Conservation (phyloP, 148 eudicot genomes). For the Polygonum aviculare region DNA sequence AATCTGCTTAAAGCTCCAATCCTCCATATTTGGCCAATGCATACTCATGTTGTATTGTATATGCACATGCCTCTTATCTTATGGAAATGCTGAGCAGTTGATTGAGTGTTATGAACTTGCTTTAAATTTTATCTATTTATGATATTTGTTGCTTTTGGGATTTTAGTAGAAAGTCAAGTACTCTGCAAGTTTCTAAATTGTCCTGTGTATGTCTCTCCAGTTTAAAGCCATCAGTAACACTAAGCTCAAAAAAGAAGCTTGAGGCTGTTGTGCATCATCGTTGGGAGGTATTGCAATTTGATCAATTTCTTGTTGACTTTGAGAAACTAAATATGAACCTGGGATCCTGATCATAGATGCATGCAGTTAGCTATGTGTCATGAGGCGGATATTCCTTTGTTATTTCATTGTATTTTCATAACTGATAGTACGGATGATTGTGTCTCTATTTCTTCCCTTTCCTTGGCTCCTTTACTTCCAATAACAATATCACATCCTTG, state of each 20-base stretch:
- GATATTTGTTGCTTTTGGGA: neutral
- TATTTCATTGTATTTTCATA: neutral
- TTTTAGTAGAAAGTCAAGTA: neutral
- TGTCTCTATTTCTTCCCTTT: neutral
- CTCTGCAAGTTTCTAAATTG: neutral
- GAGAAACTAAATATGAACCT: neutral
- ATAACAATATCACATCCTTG: neutral
- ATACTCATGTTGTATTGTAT: neutral
- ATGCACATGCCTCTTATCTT: neutral
- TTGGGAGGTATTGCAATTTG: constrained; percentile 50
- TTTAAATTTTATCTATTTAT: neutral
- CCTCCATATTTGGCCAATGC: neutral
- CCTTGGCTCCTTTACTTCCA: neutral
- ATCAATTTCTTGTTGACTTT: neutral
- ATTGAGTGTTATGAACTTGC: neutral
- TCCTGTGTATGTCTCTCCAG: constrained; percentile 25
- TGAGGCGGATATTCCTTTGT: neutral
- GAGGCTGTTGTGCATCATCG: constrained; percentile 51
- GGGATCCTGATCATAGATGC: neutral
- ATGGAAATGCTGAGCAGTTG: neutral
- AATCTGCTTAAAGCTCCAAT: neutral
- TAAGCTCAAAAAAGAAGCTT: constrained; percentile 58
- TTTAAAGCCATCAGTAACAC: constrained; percentile 50
- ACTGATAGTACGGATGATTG: neutral
- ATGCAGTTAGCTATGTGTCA: neutral